A percentile compares a stretch with the other conserved stretches of the same genome.
phyloP scores from a whole-genome alignment of 345 rosid species.

The Rhodamnia argentea region DNA sequence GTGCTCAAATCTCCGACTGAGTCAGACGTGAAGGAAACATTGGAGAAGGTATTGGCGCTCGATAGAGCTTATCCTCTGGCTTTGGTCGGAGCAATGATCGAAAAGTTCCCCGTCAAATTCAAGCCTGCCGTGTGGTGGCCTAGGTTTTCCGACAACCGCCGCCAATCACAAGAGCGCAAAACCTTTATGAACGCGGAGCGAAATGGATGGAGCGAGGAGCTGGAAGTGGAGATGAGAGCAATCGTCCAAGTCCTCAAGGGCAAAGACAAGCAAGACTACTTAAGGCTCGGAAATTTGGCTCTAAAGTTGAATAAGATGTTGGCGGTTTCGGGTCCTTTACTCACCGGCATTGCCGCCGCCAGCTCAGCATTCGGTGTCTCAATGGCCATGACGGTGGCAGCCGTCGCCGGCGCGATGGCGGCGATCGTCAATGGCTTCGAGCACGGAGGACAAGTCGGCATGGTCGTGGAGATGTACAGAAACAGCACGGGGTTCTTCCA shows the following conservation, averaged over 20 bases:
- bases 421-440: conserved; percentile 20
- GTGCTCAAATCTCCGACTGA: conserved; percentile 1
- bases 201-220: conserved; percentile 24
- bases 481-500: conserved; percentile 30
- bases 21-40: conserved; percentile 7
- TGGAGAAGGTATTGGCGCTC: conserved; percentile 17
- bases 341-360: conserved; percentile 25
- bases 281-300: conserved; percentile 23
- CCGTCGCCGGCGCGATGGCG: conserved; percentile 24
- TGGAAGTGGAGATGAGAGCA: conserved; percentile 32
- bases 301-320: conserved; percentile 32
- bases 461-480: conserved; percentile 51
- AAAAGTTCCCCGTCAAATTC: conserved; percentile 18
- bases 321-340: conserved; percentile 35
- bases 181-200: neutral
- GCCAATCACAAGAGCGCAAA: neutral
- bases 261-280: conserved; percentile 30
- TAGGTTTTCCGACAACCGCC: neutral
- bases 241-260: conserved; percentile 14
- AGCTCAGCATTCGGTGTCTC: conserved; percentile 11
- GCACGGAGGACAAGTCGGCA: conserved; percentile 44
- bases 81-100: conserved; percentile 25
- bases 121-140: conserved; percentile 30
- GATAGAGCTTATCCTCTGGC: conserved; percentile 32
- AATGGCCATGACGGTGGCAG: conserved; percentile 14